phyloP scores from a whole-genome alignment of 441 rosid species.

The Populus hybrid region DNA sequence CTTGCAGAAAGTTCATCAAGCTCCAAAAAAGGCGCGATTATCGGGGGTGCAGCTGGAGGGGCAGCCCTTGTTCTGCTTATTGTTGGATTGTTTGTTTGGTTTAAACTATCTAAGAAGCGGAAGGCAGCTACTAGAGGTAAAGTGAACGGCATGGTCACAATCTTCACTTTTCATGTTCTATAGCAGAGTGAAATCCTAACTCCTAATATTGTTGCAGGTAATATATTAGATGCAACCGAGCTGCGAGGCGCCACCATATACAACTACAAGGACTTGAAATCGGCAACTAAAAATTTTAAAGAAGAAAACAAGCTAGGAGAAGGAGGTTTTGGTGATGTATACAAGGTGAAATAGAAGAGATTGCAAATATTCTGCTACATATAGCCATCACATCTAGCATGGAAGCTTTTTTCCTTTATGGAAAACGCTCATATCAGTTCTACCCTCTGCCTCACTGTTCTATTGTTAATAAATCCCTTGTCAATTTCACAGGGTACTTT shows the following conservation, averaged over 20 bases:
- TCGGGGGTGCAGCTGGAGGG: constrained; percentile 33
- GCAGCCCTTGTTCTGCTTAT: constrained; percentile 26
- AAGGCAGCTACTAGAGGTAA: constrained; percentile 31
- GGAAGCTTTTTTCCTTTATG: not conserved
- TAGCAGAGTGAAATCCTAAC: not conserved
- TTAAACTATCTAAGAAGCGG: constrained; percentile 17
- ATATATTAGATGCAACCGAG: constrained; percentile 37
- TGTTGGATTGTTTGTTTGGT: constrained; percentile 26
- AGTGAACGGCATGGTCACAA: not conserved
- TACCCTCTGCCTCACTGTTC: not conserved
- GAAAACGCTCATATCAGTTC: not conserved
- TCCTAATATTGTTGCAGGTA: constrained; percentile 17
- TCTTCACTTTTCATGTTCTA: not conserved
- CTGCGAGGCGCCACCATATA: constrained; percentile 36
- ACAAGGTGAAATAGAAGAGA: constrained; percentile 7
- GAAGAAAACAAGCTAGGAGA: constrained; percentile 18
- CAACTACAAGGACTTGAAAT: constrained; percentile 30
- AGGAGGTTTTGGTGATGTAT: constrained; percentile 22
- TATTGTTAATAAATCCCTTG: not conserved
- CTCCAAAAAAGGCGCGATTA: no score
- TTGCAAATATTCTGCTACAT: not conserved
- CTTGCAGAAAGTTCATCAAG: no score
- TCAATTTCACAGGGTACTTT: constrained; percentile 38
- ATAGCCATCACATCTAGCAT: not conserved
- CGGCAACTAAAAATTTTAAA: constrained; percentile 19